phyloP scores from a whole-genome alignment of 1,139 yeast species.

The Arxiozyma heterogenica region DNA sequence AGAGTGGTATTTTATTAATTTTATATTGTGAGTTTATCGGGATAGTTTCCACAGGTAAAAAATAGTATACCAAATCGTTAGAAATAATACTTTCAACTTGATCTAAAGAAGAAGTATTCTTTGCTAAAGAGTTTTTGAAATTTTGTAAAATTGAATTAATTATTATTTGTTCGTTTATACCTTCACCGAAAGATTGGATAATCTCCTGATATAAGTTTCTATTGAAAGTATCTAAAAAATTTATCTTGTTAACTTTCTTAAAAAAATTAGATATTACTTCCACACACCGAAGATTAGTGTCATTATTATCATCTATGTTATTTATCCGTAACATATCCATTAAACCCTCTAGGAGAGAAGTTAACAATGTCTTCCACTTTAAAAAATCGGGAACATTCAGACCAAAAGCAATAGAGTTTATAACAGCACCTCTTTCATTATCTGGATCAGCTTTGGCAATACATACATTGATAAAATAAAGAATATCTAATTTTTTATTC shows the following conservation, averaged over 20 bases:
- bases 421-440: slow-evolving; percentile 25
- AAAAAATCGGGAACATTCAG: slow-evolving; percentile 41
- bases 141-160: background rate
- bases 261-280: background rate
- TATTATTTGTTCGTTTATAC: background rate
- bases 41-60: background rate
- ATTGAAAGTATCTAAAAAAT: background rate
- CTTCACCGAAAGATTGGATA: background rate
- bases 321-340: background rate
- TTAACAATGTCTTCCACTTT: slow-evolving; percentile 33
- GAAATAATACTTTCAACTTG: background rate
- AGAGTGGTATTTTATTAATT: background rate
- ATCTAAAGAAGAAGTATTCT: background rate
- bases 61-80: background rate
- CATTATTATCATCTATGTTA: slow-evolving; percentile 2
- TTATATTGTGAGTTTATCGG: background rate
- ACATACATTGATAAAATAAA: slow-evolving; percentile 24
- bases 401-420: slow-evolving; percentile 35
- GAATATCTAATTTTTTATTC: slow-evolving; percentile 1
- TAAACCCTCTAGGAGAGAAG: slow-evolving; percentile 34
- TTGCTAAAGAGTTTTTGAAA: background rate
- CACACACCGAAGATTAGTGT: background rate
- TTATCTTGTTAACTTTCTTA: background rate
- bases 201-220: background rate
- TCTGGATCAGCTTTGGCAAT: slow-evolving; percentile 18